phyloP scores from a whole-genome alignment of 176 grass and related monocot species.

The Metroxylon sagu region DNA sequence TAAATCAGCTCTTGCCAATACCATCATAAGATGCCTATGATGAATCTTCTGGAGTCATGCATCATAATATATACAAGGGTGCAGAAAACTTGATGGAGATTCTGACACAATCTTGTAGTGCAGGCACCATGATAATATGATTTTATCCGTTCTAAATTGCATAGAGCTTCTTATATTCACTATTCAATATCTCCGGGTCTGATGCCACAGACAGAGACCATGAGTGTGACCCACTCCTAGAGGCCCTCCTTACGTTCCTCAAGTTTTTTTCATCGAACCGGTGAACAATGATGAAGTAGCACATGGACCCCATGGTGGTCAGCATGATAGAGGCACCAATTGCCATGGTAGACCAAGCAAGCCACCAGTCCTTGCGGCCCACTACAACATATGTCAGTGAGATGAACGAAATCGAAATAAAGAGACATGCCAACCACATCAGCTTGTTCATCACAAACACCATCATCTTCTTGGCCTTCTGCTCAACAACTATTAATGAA shows the following conservation, averaged over 20 bases:
- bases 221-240: slow-evolving; percentile 2
- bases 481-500: slow-evolving; percentile 17
- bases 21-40: too few relatives aligned
- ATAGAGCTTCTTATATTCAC: slow-evolving; percentile 8
- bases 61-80: too few relatives aligned
- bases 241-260: slow-evolving; percentile 11
- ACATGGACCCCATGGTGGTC: slow-evolving; percentile 14
- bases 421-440: slow-evolving; percentile 17
- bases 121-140: too few relatives aligned
- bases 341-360: slow-evolving; percentile 13
- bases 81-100: too few relatives aligned
- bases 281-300: slow-evolving; percentile 11
- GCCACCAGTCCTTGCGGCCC: slow-evolving; percentile 4
- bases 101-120: too few relatives aligned
- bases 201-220: slow-evolving; percentile 6
- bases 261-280: slow-evolving; percentile 8
- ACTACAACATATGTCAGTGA: slow-evolving; percentile 11
- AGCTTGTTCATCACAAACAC: slow-evolving; percentile 22
- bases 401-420: slow-evolving; percentile 12
- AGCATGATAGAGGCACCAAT: slow-evolving; percentile 13
- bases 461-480: slow-evolving; percentile 18
- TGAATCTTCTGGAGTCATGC: too few relatives aligned
- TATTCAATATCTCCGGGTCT: slow-evolving; percentile 5
- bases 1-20: too few relatives aligned
- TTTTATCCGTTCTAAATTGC: neutral